Percentiles rank a stretch among this genome's conserved stretches.
Conservation (phyloP, 257 asterid genomes). For the Nicotiana paniculata region DNA sequence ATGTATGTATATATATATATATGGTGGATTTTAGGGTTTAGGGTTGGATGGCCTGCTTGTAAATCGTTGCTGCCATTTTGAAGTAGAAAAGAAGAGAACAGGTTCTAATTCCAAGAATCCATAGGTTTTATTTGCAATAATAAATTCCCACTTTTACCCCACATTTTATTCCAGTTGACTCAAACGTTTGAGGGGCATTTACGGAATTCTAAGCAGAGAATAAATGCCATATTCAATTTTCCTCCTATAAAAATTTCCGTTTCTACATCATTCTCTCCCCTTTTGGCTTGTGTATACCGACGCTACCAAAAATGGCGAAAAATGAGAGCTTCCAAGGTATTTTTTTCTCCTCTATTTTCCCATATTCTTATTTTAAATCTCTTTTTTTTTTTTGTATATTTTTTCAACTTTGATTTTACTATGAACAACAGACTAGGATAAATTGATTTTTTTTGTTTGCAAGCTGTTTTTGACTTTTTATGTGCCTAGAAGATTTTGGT, state of each 20-base stretch:
- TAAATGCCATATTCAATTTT: background rate
- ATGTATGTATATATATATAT: background rate
- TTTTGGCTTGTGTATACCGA: background rate
- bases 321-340: background rate
- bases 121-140: background rate
- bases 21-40: background rate
- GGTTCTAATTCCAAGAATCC: background rate
- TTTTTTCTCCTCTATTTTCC: background rate
- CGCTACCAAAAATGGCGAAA: background rate
- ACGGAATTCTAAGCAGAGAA: background rate
- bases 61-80: background rate
- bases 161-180: background rate
- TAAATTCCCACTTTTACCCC: background rate
- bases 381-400: background rate
- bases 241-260: background rate
- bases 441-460: background rate
- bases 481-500: background rate
- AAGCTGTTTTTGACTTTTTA: background rate
- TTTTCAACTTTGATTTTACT: background rate
- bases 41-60: background rate
- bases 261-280: background rate
- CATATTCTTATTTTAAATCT: background rate
- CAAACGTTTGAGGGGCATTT: background rate
- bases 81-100: background rate
- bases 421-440: background rate